phyloP scores from a whole-genome alignment of 179 eudicot genomes.

The Vitellaria paradoxa region DNA sequence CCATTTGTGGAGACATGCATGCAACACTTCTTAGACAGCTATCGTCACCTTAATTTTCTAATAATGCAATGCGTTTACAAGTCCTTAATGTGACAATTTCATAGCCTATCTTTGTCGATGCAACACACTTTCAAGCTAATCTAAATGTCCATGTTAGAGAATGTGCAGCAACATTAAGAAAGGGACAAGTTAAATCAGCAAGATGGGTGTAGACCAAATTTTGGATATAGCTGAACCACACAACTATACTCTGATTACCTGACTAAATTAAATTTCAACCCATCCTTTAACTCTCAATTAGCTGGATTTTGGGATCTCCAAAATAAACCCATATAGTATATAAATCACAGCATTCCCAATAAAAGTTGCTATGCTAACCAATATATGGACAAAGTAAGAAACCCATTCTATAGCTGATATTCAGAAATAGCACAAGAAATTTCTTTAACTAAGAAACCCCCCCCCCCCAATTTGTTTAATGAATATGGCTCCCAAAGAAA shows the following conservation, averaged over 20 bases:
- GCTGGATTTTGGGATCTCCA: neutral
- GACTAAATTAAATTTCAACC: neutral
- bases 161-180: neutral
- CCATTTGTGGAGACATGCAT: no score
- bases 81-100: neutral
- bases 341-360: neutral
- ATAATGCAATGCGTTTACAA: neutral
- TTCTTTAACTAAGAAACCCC: neutral
- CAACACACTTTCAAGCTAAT: neutral
- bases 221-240: neutral
- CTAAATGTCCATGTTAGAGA: neutral
- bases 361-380: neutral
- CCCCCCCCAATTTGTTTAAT: neutral
- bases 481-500: no score
- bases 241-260: neutral
- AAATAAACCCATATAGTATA: neutral
- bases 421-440: neutral
- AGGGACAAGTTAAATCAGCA: neutral
- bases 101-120: neutral
- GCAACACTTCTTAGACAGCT: neutral
- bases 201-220: neutral
- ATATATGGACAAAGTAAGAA: neutral
- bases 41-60: neutral
- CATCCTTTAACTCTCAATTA: neutral
- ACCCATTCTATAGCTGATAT: neutral